Conservation (phyloP, 495 filamentous ascomycete species). For the Neurospora sp. region DNA sequence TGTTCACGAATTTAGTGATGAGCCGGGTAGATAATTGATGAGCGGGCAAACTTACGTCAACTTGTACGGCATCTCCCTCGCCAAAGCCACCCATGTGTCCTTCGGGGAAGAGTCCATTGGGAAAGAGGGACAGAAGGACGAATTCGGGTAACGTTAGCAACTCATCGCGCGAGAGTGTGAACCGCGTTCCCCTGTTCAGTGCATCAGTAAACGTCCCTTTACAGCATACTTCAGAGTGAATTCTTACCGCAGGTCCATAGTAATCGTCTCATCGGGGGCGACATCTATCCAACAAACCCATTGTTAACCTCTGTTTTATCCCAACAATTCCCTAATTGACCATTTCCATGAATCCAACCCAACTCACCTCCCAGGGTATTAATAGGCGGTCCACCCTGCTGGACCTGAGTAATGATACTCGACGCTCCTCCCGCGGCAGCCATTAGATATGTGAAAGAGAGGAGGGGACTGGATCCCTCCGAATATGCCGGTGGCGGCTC, state of each 20-base stretch:
- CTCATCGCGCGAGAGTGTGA: conserved; percentile 88
- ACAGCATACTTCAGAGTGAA: background rate
- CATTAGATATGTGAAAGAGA: conserved; percentile 95
- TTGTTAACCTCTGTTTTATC: background rate
- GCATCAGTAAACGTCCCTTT: conserved; percentile 16
- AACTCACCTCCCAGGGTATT: conserved; percentile 76
- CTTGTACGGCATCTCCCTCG: conserved; percentile 88
- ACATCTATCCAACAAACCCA: conserved; percentile 46
- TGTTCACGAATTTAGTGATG: conserved; percentile 43
- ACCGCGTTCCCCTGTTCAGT: conserved; percentile 68
- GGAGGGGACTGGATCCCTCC: conserved; percentile 85
- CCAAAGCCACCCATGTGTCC: conserved; percentile 86
- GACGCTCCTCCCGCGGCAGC: conserved; percentile 90
- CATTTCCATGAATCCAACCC: background rate
- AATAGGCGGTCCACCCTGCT: conserved; percentile 80
- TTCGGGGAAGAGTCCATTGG: conserved; percentile 94
- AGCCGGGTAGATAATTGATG: conserved; percentile 40
- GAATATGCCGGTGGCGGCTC: conserved; percentile 95
- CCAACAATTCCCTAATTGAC: conserved; percentile 4
- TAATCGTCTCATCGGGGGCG: conserved; percentile 89
- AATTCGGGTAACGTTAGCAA: conserved; percentile 93
- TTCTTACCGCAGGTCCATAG: conserved; percentile 79
- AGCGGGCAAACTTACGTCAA: conserved; percentile 65
- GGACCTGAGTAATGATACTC: conserved; percentile 98
- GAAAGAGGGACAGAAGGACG: conserved; percentile 95